These are phyloP conservation scores for Populus ilicifolia DNA, from an alignment of 345 rosid genomes.

Conservation along the genomic window DNA sequence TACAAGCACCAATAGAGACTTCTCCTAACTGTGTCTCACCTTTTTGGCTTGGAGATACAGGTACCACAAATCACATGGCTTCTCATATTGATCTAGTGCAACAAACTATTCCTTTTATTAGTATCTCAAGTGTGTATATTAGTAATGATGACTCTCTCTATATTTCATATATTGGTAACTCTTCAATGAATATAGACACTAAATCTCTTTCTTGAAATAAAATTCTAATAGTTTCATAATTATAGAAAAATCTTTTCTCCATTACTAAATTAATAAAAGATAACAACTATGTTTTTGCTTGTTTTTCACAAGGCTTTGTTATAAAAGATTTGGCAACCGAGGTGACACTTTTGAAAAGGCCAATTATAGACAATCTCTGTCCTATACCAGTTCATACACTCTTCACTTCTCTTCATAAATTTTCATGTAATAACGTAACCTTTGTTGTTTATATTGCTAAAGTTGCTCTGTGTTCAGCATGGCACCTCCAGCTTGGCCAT, in stretches of 20 bases:
- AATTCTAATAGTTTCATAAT: not conserved
- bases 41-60: not conserved
- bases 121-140: not conserved
- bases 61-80: not conserved
- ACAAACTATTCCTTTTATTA: not conserved
- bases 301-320: not conserved
- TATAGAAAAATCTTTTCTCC: not conserved
- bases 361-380: not conserved
- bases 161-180: not conserved
- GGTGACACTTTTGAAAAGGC: not conserved
- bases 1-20: not conserved
- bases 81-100: not conserved
- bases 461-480: not conserved
- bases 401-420: rapidly evolving
- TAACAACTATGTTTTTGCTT: not conserved
- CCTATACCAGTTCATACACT: not conserved
- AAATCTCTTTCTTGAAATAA: not conserved
- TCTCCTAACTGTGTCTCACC: not conserved
- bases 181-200: rapidly evolving
- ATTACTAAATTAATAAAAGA: not conserved
- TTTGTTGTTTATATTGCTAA: not conserved
- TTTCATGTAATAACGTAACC: rapidly evolving
- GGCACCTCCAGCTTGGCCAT: not conserved
- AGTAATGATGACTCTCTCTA: not conserved
- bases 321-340: not conserved